Evolutionary conservation across 2,329 filamentous ascomycete genomes (phyloP).

Genomic region (Didymosphaeria variabile): DNA sequence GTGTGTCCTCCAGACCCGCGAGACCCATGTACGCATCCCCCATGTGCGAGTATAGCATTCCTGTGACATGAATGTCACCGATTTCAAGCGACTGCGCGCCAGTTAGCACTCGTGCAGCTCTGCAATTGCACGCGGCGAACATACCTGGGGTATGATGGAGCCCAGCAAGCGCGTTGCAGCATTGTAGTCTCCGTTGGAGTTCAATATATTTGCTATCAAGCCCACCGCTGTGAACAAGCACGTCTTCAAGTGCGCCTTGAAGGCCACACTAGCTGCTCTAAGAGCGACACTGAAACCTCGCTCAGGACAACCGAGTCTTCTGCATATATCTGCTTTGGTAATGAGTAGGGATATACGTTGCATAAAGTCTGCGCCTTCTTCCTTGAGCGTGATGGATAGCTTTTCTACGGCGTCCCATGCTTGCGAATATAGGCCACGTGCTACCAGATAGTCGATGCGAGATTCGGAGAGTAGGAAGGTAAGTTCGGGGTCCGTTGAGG

Average conservation of each 20-base stretch:
- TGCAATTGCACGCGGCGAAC: conserved; percentile 17
- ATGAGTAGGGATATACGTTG: conserved; percentile 76
- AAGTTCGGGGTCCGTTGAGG: conserved; percentile 66
- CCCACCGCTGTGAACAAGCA: conserved; percentile 78
- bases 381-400: conserved; percentile 60
- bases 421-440: conserved; percentile 60
- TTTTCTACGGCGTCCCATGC: conserved; percentile 66
- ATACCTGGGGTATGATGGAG: conserved; percentile 75
- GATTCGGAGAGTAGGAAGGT: conserved; percentile 66
- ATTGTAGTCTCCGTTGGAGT: conserved; percentile 74
- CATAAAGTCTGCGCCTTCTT: conserved; percentile 69
- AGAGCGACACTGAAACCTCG: conserved; percentile 80
- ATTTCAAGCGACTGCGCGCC: conserved; percentile 66
- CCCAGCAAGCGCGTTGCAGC: conserved; percentile 71
- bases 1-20: conserved; percentile 62
- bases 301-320: conserved; percentile 72
- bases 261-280: conserved; percentile 77
- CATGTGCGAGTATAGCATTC: conserved; percentile 73
- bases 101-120: background rate
- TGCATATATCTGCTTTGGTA: conserved; percentile 75
- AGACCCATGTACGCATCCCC: conserved; percentile 82
- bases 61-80: conserved; percentile 69
- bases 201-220: conserved; percentile 72
- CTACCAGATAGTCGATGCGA: conserved; percentile 67
- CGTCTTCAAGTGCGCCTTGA: conserved; percentile 72